phyloP scores from a whole-genome alignment of 352 stramenopile species.

The Pythium coloratum region DNA sequence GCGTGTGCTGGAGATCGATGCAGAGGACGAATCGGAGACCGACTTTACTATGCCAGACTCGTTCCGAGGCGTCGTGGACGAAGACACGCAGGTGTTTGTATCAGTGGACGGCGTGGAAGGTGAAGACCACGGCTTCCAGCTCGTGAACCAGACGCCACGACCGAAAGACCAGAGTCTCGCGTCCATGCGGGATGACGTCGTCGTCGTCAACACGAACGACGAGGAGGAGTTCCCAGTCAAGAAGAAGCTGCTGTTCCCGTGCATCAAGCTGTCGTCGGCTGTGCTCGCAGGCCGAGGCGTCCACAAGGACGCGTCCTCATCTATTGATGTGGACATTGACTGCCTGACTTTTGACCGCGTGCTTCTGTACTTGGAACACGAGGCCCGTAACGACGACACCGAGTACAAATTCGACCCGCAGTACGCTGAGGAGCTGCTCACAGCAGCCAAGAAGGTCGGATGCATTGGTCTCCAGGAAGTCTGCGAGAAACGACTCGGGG shows the following conservation, averaged over 20 bases:
- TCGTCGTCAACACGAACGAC: slow-evolving; percentile 79
- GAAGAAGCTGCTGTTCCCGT: slow-evolving; percentile 88
- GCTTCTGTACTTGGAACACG: slow-evolving; percentile 85
- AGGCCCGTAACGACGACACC: slow-evolving; percentile 58
- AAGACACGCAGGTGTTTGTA: slow-evolving; percentile 61
- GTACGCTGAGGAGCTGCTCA: slow-evolving; percentile 70
- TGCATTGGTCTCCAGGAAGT: slow-evolving; percentile 78
- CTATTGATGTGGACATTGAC: slow-evolving; percentile 76
- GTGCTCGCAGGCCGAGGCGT: slow-evolving; percentile 73
- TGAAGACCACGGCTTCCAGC: slow-evolving; percentile 32
- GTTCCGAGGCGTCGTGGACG: slow-evolving; percentile 66
- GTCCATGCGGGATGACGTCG: slow-evolving; percentile 63
- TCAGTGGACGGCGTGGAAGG: slow-evolving; percentile 46
- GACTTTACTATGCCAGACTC: slow-evolving; percentile 86
- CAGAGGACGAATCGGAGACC: slow-evolving; percentile 67
- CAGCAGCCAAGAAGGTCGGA: slow-evolving; percentile 63
- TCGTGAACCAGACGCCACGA: slow-evolving; percentile 40
- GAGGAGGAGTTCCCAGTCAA: slow-evolving; percentile 90
- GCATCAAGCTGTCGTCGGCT: slow-evolving; percentile 84
- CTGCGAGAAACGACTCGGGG: slow-evolving; percentile 65
- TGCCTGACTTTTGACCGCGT: slow-evolving; percentile 90
- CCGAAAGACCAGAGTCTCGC: slow-evolving; percentile 30
- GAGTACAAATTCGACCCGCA: slow-evolving; percentile 83
- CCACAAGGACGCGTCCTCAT: slow-evolving; percentile 67
- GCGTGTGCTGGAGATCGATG: slow-evolving; percentile 70